Evolutionary conservation across 2,329 filamentous ascomycete species (phyloP).

Genomic region (Aureobasidium sp.): DNA sequence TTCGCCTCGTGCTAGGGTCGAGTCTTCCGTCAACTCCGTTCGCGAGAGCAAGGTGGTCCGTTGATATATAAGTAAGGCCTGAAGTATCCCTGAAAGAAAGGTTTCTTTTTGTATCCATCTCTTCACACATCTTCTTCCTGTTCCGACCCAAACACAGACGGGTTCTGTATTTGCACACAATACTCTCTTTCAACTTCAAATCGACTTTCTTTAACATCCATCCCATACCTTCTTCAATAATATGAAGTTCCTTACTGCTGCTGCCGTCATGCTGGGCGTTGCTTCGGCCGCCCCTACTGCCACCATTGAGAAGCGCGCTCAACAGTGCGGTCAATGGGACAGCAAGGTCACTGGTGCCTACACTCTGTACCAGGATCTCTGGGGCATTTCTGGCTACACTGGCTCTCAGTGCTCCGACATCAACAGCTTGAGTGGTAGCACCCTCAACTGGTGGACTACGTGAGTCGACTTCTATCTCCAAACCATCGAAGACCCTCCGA

Average conservation of each 20-base stretch:
- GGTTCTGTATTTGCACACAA: constrained; percentile 16
- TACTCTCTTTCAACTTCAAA: neutral
- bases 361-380: constrained; percentile 38
- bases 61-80: constrained; percentile 1
- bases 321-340: constrained; percentile 28
- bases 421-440: constrained; percentile 32
- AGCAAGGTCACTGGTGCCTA: constrained; percentile 26
- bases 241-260: constrained; percentile 21
- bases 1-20: neutral
- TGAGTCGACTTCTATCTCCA: constrained; percentile 21
- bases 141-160: constrained; percentile 11
- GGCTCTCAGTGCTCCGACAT: constrained; percentile 43
- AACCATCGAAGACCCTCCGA: neutral
- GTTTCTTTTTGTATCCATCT: neutral
- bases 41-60: neutral
- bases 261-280: constrained; percentile 18
- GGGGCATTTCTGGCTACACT: constrained; percentile 36
- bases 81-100: neutral
- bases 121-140: neutral
- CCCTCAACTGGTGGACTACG: constrained; percentile 40
- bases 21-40: constrained; percentile 1
- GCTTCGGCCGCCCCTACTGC: constrained; percentile 20
- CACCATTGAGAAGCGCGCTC: constrained; percentile 20
- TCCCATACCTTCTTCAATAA: neutral
- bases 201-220: neutral